Evolutionary conservation across 768 basidiomycete species (phyloP).

Genomic region (Leccinum subgranulosum): DNA sequence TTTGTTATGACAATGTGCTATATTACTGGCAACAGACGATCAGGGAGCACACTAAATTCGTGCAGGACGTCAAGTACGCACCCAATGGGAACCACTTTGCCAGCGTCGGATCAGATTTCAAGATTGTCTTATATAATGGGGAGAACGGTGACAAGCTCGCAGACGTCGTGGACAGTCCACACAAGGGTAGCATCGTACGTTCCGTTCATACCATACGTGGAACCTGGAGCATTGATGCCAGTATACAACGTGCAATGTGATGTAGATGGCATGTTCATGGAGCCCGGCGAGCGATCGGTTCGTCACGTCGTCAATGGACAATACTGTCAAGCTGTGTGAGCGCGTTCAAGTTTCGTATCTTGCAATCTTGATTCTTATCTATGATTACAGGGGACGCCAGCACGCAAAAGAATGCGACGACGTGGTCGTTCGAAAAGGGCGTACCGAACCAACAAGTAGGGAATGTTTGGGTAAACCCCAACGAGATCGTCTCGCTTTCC

Average conservation of each 20-base stretch:
- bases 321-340: slow-evolving; percentile 82
- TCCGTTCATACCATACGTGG: background rate
- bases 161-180: slow-evolving; percentile 65
- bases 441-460: slow-evolving; percentile 84
- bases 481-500: slow-evolving; percentile 78
- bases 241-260: background rate
- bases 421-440: slow-evolving; percentile 74
- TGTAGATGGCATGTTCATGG: slow-evolving; percentile 78
- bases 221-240: background rate
- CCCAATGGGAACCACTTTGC: slow-evolving; percentile 80
- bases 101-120: slow-evolving; percentile 86
- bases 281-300: slow-evolving; percentile 68
- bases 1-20: background rate
- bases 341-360: background rate
- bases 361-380: background rate
- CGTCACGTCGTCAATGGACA: slow-evolving; percentile 82
- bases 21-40: slow-evolving; percentile 61
- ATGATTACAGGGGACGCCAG: slow-evolving; percentile 71
- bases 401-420: slow-evolving; percentile 58
- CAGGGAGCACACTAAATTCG: slow-evolving; percentile 86
- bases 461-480: slow-evolving; percentile 73
- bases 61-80: slow-evolving; percentile 85
- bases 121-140: slow-evolving; percentile 87
- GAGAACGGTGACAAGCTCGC: slow-evolving; percentile 76
- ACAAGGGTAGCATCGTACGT: slow-evolving; percentile 75